Percentiles rank a stretch among this genome's conserved stretches.
These are phyloP conservation scores for Sporobolomyces roseus DNA, from an alignment of 768 basidiomycete species.

Conservation along the genomic window DNA sequence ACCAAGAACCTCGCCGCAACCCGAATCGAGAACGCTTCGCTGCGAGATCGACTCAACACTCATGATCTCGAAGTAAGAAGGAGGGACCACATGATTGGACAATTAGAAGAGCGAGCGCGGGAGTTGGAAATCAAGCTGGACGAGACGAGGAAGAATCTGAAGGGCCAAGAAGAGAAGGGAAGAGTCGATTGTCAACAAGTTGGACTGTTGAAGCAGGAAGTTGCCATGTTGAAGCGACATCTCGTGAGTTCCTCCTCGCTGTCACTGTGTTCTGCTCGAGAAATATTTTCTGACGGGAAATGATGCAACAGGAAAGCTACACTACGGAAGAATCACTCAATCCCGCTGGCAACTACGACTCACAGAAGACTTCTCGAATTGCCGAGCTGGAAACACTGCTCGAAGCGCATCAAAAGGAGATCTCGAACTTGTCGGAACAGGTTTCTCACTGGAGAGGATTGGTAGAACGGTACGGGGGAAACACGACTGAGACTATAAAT, in stretches of 20 bases:
- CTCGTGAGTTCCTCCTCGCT: constrained; percentile 22
- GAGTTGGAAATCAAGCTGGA: constrained; percentile 12
- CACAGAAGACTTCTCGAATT: constrained; percentile 36
- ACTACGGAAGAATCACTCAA: constrained; percentile 37
- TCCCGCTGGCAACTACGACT: constrained; percentile 28
- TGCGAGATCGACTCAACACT: constrained; percentile 39
- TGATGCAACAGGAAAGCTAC: constrained; percentile 34
- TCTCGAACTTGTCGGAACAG: constrained; percentile 14
- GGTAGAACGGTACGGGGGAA: constrained; percentile 40
- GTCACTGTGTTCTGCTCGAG: not conserved
- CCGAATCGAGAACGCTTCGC: constrained; percentile 41
- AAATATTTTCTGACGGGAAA: not conserved
- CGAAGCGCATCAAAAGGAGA: constrained; percentile 35
- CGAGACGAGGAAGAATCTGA: constrained; percentile 12
- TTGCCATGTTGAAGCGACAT: constrained; percentile 37
- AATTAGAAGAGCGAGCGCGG: constrained; percentile 31
- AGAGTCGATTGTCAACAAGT: constrained; percentile 21
- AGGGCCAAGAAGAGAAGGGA: constrained; percentile 30
- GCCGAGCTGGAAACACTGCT: constrained; percentile 38
- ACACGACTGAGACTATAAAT: constrained; percentile 36
- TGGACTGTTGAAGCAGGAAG: constrained; percentile 34
- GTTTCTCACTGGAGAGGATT: constrained; percentile 33
- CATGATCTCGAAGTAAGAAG: constrained; percentile 34
- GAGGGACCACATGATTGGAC: constrained; percentile 39
- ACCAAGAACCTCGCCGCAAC: constrained; percentile 42